phyloP scores from a whole-genome alignment of 139 green algal species.

The Gonium pectorale region DNA sequence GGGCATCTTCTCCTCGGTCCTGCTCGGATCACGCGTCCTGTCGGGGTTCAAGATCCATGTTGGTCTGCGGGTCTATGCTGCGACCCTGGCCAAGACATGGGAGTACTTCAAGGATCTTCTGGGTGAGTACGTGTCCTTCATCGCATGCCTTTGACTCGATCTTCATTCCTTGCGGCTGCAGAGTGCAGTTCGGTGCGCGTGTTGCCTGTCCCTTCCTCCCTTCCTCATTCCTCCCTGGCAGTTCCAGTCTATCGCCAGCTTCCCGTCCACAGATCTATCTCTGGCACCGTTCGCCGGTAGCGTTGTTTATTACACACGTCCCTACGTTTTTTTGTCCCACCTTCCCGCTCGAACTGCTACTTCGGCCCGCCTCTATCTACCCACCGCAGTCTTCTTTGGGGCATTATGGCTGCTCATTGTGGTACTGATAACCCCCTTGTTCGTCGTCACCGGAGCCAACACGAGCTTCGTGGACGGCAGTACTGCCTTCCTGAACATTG shows the following conservation, averaged over 20 bases:
- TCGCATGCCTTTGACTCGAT: no score
- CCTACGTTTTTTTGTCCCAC: neutral
- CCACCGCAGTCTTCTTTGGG: constrained; percentile 7
- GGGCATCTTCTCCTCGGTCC: constrained; percentile 12
- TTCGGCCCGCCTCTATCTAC: neutral
- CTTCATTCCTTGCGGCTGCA: no score
- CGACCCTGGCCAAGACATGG: neutral
- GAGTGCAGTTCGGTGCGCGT: neutral
- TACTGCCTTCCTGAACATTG: neutral
- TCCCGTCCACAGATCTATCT: neutral
- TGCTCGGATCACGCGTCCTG: constrained; percentile 2
- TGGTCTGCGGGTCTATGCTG: neutral
- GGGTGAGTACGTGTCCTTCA: no score
- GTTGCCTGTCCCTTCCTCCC: no score
- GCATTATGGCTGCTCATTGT: neutral
- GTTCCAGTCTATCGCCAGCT: neutral
- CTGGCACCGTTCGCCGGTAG: neutral
- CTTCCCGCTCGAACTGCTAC: neutral
- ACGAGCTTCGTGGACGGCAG: constrained; percentile 3
- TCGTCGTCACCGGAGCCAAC: constrained; percentile 18
- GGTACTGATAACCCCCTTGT: constrained; percentile 4
- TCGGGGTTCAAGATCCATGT: neutral
- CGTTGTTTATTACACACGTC: neutral
- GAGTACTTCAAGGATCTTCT: constrained; percentile 8
- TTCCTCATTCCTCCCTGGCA: no score